Percentiles rank a stretch among this genome's conserved stretches.
These are phyloP conservation scores for Chrysanthemum makinoi DNA, from an alignment of 129 eudicot species.

Conservation along the genomic window DNA sequence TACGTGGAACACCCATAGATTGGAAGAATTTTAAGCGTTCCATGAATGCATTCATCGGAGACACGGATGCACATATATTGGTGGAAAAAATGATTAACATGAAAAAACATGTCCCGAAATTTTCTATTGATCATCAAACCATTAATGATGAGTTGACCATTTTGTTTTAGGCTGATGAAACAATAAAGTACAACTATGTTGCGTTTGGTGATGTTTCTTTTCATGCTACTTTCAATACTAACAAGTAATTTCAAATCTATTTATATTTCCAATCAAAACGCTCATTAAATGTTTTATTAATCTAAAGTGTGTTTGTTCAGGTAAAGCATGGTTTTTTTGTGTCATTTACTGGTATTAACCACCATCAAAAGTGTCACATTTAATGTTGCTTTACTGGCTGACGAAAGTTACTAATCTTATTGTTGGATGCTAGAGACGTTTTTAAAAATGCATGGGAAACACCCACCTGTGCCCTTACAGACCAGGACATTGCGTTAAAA, in stretches of 20 bases:
- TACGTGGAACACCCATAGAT: neutral
- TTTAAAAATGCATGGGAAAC: neutral
- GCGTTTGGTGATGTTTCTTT: neutral
- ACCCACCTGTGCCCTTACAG: neutral
- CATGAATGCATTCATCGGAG: neutral
- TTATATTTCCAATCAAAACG: no score
- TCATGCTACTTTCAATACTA: neutral
- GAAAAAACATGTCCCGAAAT: neutral
- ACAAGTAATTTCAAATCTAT: neutral
- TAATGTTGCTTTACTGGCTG: neutral
- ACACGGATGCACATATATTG: slow-evolving; percentile 1
- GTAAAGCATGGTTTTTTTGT: neutral
- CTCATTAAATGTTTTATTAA: no score
- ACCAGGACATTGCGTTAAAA: neutral
- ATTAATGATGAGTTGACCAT: neutral
- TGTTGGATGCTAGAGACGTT: neutral
- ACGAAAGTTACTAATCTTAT: neutral
- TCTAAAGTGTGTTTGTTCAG: neutral
- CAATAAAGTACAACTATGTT: neutral
- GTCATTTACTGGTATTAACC: neutral
- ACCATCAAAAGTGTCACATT: neutral
- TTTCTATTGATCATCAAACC: neutral
- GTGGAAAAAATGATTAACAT: neutral
- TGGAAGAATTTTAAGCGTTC: neutral
- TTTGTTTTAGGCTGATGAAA: neutral